These are phyloP conservation scores for Sanguinoderma infundibulare DNA, from an alignment of 1,284 basidiomycete genomes.

Conservation along the genomic window DNA sequence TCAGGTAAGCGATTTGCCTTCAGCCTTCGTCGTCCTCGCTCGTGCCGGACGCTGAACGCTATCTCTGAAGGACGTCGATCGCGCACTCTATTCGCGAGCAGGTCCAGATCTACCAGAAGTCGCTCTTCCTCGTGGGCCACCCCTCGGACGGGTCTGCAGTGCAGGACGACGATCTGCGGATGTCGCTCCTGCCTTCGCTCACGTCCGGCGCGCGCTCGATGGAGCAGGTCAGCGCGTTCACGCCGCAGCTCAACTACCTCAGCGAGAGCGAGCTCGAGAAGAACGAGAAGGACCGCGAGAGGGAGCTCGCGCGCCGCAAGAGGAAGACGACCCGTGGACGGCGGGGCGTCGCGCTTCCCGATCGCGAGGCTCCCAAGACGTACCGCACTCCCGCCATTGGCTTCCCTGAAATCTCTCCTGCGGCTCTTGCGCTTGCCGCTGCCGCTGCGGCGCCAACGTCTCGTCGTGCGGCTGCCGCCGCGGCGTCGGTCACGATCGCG, in stretches of 20 bases:
- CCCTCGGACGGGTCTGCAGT: slow-evolving; percentile 80
- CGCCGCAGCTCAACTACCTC: slow-evolving; percentile 88
- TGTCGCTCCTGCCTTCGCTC: slow-evolving; percentile 86
- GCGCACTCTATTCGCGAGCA: slow-evolving; percentile 97
- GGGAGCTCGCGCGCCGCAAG: slow-evolving; percentile 84
- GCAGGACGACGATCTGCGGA: slow-evolving; percentile 91
- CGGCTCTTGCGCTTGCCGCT: slow-evolving; percentile 64
- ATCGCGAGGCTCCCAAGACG: slow-evolving; percentile 92
- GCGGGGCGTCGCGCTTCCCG: slow-evolving; percentile 88
- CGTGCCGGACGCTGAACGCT: background rate
- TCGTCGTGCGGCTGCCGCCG: slow-evolving; percentile 83
- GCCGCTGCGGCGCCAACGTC: slow-evolving; percentile 70
- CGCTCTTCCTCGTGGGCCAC: slow-evolving; percentile 90
- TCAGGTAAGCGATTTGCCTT: slow-evolving; percentile 66
- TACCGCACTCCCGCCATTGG: slow-evolving; percentile 87
- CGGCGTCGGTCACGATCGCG: slow-evolving; percentile 79
- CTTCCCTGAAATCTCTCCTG: slow-evolving; percentile 78
- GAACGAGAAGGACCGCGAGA: slow-evolving; percentile 92
- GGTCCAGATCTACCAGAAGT: slow-evolving; percentile 90
- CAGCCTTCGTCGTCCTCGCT: slow-evolving; percentile 12
- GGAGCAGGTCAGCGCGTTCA: slow-evolving; percentile 80
- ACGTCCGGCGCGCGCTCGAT: slow-evolving; percentile 71
- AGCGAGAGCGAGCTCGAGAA: slow-evolving; percentile 88
- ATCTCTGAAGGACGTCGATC: slow-evolving; percentile 78
- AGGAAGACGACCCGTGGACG: slow-evolving; percentile 90